These are phyloP conservation scores for Arthrobotrys megalospora DNA, from an alignment of 2,329 filamentous ascomycete genomes.

Conservation along the genomic window DNA sequence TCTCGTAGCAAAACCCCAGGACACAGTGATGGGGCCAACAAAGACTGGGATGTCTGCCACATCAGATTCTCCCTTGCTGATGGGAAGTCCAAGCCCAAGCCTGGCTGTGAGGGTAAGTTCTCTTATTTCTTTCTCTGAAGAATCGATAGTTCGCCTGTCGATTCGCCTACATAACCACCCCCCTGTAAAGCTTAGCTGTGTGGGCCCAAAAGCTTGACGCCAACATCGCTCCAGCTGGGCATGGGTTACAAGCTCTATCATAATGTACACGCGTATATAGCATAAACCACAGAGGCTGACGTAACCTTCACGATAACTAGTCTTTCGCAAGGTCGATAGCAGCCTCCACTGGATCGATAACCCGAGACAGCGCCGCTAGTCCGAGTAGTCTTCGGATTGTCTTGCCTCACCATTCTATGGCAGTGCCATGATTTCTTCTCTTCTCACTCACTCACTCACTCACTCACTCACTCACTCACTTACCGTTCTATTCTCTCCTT, in stretches of 20 bases:
- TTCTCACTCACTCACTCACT: too few species aligned
- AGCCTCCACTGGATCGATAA: conserved; percentile 37
- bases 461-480: too few species aligned
- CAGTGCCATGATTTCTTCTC: background rate
- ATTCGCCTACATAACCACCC: conserved; percentile 20
- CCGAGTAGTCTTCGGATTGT: background rate
- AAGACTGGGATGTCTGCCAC: conserved; percentile 39
- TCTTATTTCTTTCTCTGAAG: background rate
- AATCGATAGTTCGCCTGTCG: conserved; percentile 13
- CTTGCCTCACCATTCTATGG: background rate
- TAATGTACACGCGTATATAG: background rate
- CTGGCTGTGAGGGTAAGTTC: conserved; percentile 37
- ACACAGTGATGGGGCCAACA: background rate
- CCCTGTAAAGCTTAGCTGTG: conserved; percentile 13
- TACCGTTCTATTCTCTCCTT: background rate
- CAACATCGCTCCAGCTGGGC: background rate
- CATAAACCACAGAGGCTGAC: background rate
- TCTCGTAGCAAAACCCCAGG: conserved; percentile 1
- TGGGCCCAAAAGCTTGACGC: background rate
- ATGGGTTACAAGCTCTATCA: background rate
- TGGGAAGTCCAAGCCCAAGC: conserved; percentile 31
- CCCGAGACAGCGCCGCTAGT: conserved; percentile 20
- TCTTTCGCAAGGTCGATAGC: conserved; percentile 56
- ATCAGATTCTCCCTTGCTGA: conserved; percentile 40
- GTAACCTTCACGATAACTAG: conserved; percentile 17